phyloP scores from a whole-genome alignment of 192 early-diverging fungal genomes.

The Backusella liffmaniae region DNA sequence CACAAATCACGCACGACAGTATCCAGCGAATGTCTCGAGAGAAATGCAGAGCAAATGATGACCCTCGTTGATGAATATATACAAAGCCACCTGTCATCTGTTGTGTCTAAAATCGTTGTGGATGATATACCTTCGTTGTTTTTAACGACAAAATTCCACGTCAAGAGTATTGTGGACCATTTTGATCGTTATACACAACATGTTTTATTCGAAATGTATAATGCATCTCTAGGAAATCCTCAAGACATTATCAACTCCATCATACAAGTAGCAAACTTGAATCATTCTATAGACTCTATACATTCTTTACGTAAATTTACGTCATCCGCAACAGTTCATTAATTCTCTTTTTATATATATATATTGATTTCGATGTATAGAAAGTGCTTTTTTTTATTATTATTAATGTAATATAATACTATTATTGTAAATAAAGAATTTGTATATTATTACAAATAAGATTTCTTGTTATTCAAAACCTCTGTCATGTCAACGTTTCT shows the following conservation, averaged over 20 bases:
- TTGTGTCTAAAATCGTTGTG: neutral
- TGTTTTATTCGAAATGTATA: neutral
- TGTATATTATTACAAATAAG: slow-evolving; percentile 6
- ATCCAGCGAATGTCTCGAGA: neutral
- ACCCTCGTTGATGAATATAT: slow-evolving; percentile 1
- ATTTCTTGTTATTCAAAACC: slow-evolving; percentile 6
- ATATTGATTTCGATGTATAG: neutral
- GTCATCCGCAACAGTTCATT: neutral
- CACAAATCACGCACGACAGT: neutral
- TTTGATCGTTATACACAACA: neutral
- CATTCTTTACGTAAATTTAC: slow-evolving; percentile 8
- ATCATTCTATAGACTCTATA: slow-evolving; percentile 8
- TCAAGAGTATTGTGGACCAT: neutral
- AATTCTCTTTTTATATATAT: neutral
- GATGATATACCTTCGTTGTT: neutral
- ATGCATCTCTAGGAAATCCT: neutral
- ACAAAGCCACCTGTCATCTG: neutral
- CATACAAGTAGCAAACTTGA: slow-evolving; percentile 3
- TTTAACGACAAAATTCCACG: neutral
- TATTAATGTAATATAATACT: neutral
- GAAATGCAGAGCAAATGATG: neutral
- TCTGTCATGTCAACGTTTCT: slow-evolving; percentile 15
- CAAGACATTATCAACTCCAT: neutral
- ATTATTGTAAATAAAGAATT: slow-evolving; percentile 5
- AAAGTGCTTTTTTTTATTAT: neutral